Conservation (phyloP, 1,139 yeast genomes). For the Williopsis jadinii region DNA sequence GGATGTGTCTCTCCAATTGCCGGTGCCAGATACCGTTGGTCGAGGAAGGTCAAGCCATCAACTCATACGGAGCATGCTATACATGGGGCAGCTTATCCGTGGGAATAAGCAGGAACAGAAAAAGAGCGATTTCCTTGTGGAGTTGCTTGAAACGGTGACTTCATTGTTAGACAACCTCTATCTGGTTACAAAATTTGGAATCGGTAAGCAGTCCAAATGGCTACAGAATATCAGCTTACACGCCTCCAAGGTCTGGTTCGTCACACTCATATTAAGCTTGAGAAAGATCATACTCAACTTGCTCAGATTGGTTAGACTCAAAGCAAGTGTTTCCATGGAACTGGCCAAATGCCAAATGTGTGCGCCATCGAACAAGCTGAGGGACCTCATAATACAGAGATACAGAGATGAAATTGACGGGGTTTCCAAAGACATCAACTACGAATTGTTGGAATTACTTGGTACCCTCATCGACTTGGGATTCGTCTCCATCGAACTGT, state of each 20-base stretch:
- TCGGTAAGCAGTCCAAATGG: constrained; percentile 12
- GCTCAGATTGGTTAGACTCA: constrained; percentile 9
- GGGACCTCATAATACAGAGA: constrained; percentile 11
- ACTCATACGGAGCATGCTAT: constrained; percentile 17
- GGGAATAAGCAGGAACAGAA: constrained; percentile 1
- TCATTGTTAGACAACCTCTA: constrained; percentile 20
- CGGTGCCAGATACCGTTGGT: no score
- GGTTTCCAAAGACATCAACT: constrained; percentile 10
- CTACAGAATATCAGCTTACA: constrained; percentile 10
- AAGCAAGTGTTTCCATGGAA: constrained; percentile 10
- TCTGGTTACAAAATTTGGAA: constrained; percentile 17
- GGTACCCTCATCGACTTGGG: constrained; percentile 19
- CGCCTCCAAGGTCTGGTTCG: constrained; percentile 22
- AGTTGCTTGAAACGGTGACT: constrained; percentile 17
- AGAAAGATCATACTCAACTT: constrained; percentile 11
- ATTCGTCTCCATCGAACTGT: constrained; percentile 20
- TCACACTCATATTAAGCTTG: constrained; percentile 17
- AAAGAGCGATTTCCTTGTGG: constrained; percentile 10
- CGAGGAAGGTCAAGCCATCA: constrained; percentile 9
- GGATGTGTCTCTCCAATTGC: no score
- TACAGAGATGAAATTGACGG: constrained; percentile 16
- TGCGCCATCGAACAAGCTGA: constrained; percentile 4
- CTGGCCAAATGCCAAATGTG: constrained; percentile 11
- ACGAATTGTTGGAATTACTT: constrained; percentile 12
- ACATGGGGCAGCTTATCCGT: constrained; percentile 17